Evolutionary conservation across 2,329 filamentous ascomycete species (phyloP).

Genomic region (Cryphonectria nitschkei): DNA sequence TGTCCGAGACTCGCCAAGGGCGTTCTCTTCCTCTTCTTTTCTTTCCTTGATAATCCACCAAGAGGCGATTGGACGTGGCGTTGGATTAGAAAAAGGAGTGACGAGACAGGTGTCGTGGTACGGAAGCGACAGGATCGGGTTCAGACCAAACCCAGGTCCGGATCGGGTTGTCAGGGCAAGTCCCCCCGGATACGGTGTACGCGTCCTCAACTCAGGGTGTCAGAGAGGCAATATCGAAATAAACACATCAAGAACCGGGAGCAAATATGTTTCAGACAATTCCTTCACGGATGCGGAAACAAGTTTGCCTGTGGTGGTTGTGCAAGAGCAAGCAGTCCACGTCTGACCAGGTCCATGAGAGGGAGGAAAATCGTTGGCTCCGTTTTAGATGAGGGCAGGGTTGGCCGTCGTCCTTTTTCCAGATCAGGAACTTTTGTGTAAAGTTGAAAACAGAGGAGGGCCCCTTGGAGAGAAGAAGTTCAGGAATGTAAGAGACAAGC

Average conservation of each 20-base stretch:
- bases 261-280: slow-evolving; percentile 6
- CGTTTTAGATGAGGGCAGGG: too few relatives aligned
- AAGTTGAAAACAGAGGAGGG: too few relatives aligned
- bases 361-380: slow-evolving; percentile 1
- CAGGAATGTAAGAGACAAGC: neutral
- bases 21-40: neutral
- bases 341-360: slow-evolving; percentile 26
- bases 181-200: neutral
- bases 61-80: slow-evolving; percentile 3
- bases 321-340: slow-evolving; percentile 19
- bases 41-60: neutral
- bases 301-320: slow-evolving; percentile 16
- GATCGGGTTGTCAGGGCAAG: neutral
- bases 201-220: neutral
- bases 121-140: slow-evolving; percentile 20
- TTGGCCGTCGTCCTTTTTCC: neutral
- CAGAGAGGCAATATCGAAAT: slow-evolving; percentile 12
- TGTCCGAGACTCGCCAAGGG: slow-evolving; percentile 8
- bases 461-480: too few relatives aligned
- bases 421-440: too few relatives aligned
- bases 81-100: slow-evolving; percentile 13
- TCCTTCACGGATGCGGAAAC: neutral
- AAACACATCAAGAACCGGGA: neutral
- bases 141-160: slow-evolving; percentile 19
- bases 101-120: slow-evolving; percentile 24